phyloP scores from a whole-genome alignment of 441 rosid species.

The Erodium moschatum region DNA sequence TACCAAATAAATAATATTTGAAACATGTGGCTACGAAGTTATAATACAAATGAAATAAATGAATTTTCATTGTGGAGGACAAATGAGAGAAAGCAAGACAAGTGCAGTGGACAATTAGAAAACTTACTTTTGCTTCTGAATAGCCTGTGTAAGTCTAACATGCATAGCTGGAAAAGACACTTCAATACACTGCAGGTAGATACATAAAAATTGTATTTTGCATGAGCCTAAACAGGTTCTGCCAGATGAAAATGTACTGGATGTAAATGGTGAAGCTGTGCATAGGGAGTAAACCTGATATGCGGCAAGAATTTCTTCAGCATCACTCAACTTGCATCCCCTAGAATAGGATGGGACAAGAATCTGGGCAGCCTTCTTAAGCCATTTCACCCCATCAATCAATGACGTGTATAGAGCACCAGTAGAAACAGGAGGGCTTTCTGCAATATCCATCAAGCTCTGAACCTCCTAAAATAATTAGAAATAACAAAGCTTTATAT shows the following conservation, averaged over 20 bases:
- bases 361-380: conserved; percentile 41
- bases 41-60: conserved; percentile 10
- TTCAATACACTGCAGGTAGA: conserved; percentile 34
- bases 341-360: conserved; percentile 27
- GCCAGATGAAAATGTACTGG: neutral
- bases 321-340: conserved; percentile 42
- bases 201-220: conserved; percentile 8
- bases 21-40: neutral
- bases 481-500: conserved; percentile 10
- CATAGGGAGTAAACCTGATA: conserved; percentile 32
- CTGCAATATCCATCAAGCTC: conserved; percentile 35
- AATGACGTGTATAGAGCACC: conserved; percentile 34
- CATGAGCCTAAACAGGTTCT: neutral
- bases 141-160: conserved; percentile 36
- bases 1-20: neutral
- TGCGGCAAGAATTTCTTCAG: conserved; percentile 44
- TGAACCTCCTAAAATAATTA: conserved; percentile 44
- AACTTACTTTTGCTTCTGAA: conserved; percentile 49
- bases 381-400: conserved; percentile 46
- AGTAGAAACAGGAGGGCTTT: conserved; percentile 28
- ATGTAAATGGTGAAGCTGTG: neutral
- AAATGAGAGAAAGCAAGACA: conserved; percentile 10
- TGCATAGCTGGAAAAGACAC: conserved; percentile 36
- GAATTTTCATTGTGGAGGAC: conserved; percentile 3
- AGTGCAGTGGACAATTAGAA: conserved; percentile 5